Evolutionary conservation across 1,284 basidiomycete genomes (phyloP).

Genomic region (Moesziomyces parantarcticus): DNA sequence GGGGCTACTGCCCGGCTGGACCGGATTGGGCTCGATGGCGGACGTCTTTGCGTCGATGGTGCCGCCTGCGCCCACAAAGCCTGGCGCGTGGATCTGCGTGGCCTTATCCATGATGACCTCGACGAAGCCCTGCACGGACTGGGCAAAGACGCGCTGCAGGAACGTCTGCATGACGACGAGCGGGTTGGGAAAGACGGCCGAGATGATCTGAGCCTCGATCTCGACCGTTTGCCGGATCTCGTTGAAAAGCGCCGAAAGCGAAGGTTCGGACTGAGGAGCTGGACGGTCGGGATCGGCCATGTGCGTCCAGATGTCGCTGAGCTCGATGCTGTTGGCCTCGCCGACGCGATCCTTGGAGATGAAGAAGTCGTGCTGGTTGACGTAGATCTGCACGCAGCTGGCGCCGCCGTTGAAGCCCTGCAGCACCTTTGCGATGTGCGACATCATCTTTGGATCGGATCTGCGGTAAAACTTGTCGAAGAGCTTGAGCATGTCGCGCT

Average conservation of each 20-base stretch:
- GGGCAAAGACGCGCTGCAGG: constrained; percentile 95
- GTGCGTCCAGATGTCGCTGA: constrained; percentile 79
- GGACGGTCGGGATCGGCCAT: constrained; percentile 75
- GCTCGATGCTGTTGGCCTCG: constrained; percentile 74
- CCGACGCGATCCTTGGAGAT: constrained; percentile 75
- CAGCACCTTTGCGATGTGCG: constrained; percentile 95
- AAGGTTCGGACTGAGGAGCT: constrained; percentile 83
- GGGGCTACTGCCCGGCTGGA: not conserved
- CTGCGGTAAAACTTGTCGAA: constrained; percentile 89
- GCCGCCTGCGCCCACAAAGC: constrained; percentile 38
- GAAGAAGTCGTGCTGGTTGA: constrained; percentile 90
- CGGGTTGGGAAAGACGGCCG: constrained; percentile 97
- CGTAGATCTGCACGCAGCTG: constrained; percentile 97
- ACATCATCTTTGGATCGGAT: constrained; percentile 99
- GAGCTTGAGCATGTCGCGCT: constrained; percentile 95
- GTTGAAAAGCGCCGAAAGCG: constrained; percentile 81
- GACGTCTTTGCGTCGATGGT: constrained; percentile 31
- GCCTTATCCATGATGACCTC: constrained; percentile 66
- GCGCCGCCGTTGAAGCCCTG: constrained; percentile 97
- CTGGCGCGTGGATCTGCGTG: constrained; percentile 44
- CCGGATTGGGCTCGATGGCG: constrained; percentile 26
- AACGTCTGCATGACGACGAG: constrained; percentile 99
- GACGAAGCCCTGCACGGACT: constrained; percentile 73
- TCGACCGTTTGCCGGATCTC: constrained; percentile 92
- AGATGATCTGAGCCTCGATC: constrained; percentile 96